These are phyloP conservation scores for Camellia japonica DNA, from an alignment of 148 eudicot species.

Conservation along the genomic window DNA sequence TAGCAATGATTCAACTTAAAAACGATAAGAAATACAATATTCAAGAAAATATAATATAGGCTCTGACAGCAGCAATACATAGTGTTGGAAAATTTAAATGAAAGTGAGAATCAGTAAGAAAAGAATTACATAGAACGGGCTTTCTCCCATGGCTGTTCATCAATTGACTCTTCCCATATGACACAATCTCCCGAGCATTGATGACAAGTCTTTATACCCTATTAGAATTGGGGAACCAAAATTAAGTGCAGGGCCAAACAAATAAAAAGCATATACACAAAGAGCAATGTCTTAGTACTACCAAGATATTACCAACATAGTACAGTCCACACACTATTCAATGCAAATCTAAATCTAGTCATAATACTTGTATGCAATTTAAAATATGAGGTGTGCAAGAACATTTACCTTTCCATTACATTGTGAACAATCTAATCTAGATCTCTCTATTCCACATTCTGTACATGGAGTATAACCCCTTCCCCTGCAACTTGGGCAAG, in stretches of 20 bases:
- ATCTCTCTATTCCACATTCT: constrained; percentile 84
- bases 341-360: neutral
- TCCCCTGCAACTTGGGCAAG: constrained; percentile 97
- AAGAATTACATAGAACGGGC: constrained; percentile 72
- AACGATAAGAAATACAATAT: neutral
- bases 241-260: too few relatives aligned
- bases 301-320: neutral
- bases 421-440: constrained; percentile 71
- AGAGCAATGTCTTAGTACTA: neutral
- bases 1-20: neutral
- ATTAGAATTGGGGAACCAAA: constrained; percentile 16
- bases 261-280: neutral
- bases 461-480: constrained; percentile 88
- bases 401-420: constrained; percentile 79
- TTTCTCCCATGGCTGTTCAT: constrained; percentile 95
- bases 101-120: neutral
- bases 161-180: constrained; percentile 92
- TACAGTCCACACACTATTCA: neutral
- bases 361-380: neutral
- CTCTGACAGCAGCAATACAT: too few relatives aligned
- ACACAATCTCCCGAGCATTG: constrained; percentile 89
- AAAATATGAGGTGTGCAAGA: neutral
- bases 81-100: neutral
- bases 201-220: constrained; percentile 79
- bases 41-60: neutral